Percentiles rank a stretch among this genome's conserved stretches.
Evolutionary conservation across 805 yeast species (phyloP).

Genomic region (Blastobotrys parvus): DNA sequence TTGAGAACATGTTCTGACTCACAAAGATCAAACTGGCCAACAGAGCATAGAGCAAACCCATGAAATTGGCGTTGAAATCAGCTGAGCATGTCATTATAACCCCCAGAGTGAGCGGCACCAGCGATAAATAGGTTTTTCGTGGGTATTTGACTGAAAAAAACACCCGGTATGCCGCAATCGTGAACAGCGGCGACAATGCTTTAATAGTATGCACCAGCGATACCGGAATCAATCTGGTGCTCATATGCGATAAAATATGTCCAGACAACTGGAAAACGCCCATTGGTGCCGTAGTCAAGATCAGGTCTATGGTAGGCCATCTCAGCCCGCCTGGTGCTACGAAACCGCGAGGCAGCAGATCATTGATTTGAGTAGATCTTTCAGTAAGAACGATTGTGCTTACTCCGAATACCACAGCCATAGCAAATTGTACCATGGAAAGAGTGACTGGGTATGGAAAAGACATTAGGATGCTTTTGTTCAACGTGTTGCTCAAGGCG

Average conservation of each 20-base stretch:
- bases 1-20: slow-evolving; percentile 78
- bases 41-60: slow-evolving; percentile 64
- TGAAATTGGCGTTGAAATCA: slow-evolving; percentile 37
- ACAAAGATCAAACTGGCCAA: slow-evolving; percentile 69
- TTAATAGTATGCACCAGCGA: slow-evolving; percentile 91
- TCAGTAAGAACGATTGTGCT: slow-evolving; percentile 35
- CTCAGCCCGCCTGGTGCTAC: slow-evolving; percentile 21
- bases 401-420: slow-evolving; percentile 58
- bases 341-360: slow-evolving; percentile 30
- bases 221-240: slow-evolving; percentile 90
- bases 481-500: slow-evolving; percentile 72
- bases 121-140: slow-evolving; percentile 62
- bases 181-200: slow-evolving; percentile 81
- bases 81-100: slow-evolving; percentile 58
- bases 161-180: slow-evolving; percentile 69
- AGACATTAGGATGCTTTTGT: slow-evolving; percentile 62
- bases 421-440: slow-evolving; percentile 76
- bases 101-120: slow-evolving; percentile 72
- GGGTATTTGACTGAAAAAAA: slow-evolving; percentile 52
- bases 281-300: slow-evolving; percentile 68
- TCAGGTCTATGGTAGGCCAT: slow-evolving; percentile 23
- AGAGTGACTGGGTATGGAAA: slow-evolving; percentile 81
- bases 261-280: slow-evolving; percentile 90
- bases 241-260: slow-evolving; percentile 82
- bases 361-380: slow-evolving; percentile 22